phyloP scores from a whole-genome alignment of 768 basidiomycete species.

The Kwoniella newhampshirensis region DNA sequence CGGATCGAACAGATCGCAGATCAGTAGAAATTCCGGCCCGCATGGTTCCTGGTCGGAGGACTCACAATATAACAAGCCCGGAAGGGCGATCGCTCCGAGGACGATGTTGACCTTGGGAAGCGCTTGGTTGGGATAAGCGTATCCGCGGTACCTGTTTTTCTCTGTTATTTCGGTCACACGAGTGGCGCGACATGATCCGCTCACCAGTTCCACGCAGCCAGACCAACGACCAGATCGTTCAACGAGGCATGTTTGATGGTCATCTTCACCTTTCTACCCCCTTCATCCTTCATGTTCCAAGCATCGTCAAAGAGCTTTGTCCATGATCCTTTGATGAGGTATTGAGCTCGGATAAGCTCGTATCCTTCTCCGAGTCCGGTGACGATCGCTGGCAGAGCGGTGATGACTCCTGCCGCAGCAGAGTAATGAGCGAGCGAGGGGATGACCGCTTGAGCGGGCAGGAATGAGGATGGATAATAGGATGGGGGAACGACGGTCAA shows the following conservation, averaged over 20 bases:
- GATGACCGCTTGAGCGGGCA: conserved; percentile 40
- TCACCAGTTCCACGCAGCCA: conserved; percentile 34
- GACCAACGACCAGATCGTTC: conserved; percentile 37
- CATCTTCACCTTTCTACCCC: conserved; percentile 44
- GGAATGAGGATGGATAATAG: conserved; percentile 30
- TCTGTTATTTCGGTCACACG: too few species aligned
- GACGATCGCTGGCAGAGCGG: conserved; percentile 44
- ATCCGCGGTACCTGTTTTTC: conserved; percentile 39
- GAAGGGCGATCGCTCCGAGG: conserved; percentile 38
- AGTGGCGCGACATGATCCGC: too few species aligned
- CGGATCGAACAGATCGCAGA: too few species aligned
- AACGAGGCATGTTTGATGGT: conserved; percentile 47
- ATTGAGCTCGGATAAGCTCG: conserved; percentile 37
- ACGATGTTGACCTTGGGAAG: conserved; percentile 32
- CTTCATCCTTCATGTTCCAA: conserved; percentile 33
- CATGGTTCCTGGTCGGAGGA: too few species aligned
- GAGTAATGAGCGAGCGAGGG: conserved; percentile 47
- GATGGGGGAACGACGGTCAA: conserved; percentile 37
- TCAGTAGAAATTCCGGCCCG: too few species aligned
- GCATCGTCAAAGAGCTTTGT: conserved; percentile 32
- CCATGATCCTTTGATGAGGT: conserved; percentile 37
- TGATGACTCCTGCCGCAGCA: conserved; percentile 45
- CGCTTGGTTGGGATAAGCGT: conserved; percentile 22
- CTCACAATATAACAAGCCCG: conserved; percentile 43
- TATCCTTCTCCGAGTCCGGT: conserved; percentile 51